These are phyloP conservation scores for Aspergillus mulundensis DNA, from an alignment of 495 filamentous ascomycete genomes.

Conservation along the genomic window DNA sequence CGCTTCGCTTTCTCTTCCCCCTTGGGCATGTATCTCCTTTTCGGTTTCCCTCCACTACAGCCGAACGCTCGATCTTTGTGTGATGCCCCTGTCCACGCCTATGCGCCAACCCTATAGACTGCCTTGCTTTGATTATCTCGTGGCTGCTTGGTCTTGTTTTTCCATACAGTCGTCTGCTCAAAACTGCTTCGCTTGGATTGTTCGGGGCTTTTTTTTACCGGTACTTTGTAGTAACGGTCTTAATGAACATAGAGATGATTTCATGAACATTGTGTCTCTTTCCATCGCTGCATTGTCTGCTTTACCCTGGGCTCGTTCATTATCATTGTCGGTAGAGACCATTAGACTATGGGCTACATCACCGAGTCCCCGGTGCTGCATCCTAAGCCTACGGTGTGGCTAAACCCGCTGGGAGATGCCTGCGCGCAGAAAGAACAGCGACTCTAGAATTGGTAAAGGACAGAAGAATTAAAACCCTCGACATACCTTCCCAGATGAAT, in stretches of 20 bases:
- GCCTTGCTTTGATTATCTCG: background rate
- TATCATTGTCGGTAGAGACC: no score
- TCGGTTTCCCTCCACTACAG: background rate
- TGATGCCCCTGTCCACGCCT: background rate
- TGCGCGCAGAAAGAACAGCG: no score
- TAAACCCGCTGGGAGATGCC: no score
- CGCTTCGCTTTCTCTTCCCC: background rate
- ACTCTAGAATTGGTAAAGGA: no score
- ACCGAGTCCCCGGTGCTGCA: no score
- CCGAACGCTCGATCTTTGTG: background rate
- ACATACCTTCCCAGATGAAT: no score
- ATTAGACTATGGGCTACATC: no score
- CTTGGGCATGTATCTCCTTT: background rate
- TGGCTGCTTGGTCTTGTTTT: background rate
- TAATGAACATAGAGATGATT: slow-evolving; percentile 5
- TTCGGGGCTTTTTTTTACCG: background rate
- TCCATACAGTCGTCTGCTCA: background rate
- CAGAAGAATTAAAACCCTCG: no score
- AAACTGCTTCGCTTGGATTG: background rate
- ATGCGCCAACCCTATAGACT: background rate
- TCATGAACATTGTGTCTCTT: background rate
- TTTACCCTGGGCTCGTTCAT: no score
- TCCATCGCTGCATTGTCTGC: no score
- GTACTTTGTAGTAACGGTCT: background rate
- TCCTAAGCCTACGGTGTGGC: no score